Conservation (phyloP, 1,139 yeast species). For the Candida albicans region DNA sequence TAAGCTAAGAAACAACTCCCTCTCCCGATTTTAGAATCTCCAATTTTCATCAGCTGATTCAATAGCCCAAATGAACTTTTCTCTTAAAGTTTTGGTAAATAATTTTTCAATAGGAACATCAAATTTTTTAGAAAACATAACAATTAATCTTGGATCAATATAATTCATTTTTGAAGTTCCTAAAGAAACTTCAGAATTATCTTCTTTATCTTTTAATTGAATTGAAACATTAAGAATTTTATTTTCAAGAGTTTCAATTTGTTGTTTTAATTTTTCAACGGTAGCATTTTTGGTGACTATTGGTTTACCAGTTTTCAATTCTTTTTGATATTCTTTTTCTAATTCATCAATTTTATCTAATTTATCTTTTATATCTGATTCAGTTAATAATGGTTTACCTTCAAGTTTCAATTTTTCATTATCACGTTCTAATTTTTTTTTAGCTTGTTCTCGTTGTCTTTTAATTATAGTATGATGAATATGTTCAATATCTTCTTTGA, state of each 20-base stretch:
- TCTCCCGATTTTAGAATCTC: conserved; percentile 67
- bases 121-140: conserved; percentile 82
- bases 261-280: conserved; percentile 72
- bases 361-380: conserved; percentile 56
- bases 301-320: conserved; percentile 61
- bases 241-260: conserved; percentile 69
- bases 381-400: conserved; percentile 51
- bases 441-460: conserved; percentile 62
- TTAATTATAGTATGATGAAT: conserved; percentile 58
- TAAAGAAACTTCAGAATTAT: conserved; percentile 88
- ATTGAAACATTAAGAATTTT: conserved; percentile 68
- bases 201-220: conserved; percentile 88
- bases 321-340: conserved; percentile 54
- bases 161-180: conserved; percentile 94
- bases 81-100: conserved; percentile 86
- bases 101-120: conserved; percentile 90
- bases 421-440: conserved; percentile 70
- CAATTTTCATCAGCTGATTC: conserved; percentile 87
- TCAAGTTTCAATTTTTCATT: conserved; percentile 69
- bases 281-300: conserved; percentile 54
- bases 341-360: conserved; percentile 58
- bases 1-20: too few species aligned
- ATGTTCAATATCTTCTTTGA: conserved; percentile 59
- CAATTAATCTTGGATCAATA: conserved; percentile 92
- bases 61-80: conserved; percentile 94